Base-by-base conservation (phyloP, 2,329 filamentous ascomycete species). In the Aspergillus persii region DNA sequence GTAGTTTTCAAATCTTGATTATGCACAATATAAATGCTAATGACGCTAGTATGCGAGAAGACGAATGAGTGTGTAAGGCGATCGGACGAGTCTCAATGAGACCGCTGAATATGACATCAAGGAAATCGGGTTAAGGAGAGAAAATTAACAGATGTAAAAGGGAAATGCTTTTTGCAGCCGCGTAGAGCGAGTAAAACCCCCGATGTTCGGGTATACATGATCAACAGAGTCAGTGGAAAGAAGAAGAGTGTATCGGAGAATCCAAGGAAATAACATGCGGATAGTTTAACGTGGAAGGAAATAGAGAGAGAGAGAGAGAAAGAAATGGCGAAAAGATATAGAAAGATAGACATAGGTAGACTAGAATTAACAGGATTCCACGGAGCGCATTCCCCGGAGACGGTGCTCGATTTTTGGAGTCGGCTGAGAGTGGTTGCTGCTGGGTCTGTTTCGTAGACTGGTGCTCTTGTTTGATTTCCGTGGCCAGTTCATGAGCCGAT, bases 401-500 rank as follows among this genome's bases (percentile, higher is more conserved):
- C 39, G 39, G 41, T 51, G 0, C 54, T 50, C 11, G 48, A 46
- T 18, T 31, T 44, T n/a, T 29, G 51, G 31, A 27, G 53, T 23
- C 48, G 41, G 23, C 44, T 47, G 52, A 8, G 36, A 44, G 2
- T 8, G 36, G 26, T 49, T 51, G 39, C 7, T 41, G 8, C 41
- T 29, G 9, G 30, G n/a, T 11, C 23, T n/a, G 18, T 18, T 15
- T 47, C 48, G 57, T 27, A 55, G 47, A 4, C 56, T 62, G 12
- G 54, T 50, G 30, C 51, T 60, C 23, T 61, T 53, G 12, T 53
- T 54, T 7, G 63, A 53, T 49, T 66, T 66, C 26, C 66, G 66
- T 2, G 72, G 64, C 67, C 71, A 75, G 52, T 63, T 71, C 64
- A 74, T 71, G 9, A 75, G 59, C 44, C 66, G 69, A 23, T 72